Percentiles rank a stretch among this genome's conserved stretches.
Evolutionary conservation across 306 rosid genomes (phyloP).

Genomic region (Prunus kanzakura): DNA sequence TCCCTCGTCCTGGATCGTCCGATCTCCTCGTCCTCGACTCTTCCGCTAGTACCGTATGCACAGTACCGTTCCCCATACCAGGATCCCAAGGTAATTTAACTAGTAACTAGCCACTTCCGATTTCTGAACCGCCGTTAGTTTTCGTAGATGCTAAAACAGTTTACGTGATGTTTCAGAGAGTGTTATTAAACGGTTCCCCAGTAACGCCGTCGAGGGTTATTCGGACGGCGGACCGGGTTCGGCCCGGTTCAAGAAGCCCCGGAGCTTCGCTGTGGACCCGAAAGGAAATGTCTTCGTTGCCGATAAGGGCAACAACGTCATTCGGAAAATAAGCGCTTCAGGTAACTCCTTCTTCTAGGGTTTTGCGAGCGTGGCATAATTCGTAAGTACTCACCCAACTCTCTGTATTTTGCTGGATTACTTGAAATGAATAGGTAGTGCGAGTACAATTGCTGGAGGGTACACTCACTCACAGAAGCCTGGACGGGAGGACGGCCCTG

Average conservation of each 20-base stretch:
- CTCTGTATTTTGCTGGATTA: background rate
- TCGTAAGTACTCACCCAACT: background rate
- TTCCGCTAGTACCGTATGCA: constrained; percentile 44
- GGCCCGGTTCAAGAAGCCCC: constrained; percentile 46
- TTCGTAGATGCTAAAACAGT: background rate
- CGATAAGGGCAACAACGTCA: constrained; percentile 40
- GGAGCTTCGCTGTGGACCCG: constrained; percentile 55
- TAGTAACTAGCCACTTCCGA: background rate
- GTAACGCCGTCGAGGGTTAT: constrained; percentile 41
- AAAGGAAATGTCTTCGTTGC: constrained; percentile 73
- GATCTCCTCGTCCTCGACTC: constrained; percentile 62
- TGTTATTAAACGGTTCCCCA: constrained; percentile 40
- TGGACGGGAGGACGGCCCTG: constrained; percentile 54
- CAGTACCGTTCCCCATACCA: constrained; percentile 40
- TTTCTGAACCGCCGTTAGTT: background rate
- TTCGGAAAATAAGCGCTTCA: constrained; percentile 51
- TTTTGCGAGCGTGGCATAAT: background rate
- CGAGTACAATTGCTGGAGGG: constrained; percentile 73
- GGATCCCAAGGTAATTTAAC: constrained; percentile 46
- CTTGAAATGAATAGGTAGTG: constrained; percentile 39
- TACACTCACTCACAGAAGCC: constrained; percentile 22
- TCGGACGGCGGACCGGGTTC: constrained; percentile 50
- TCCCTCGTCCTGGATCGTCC: constrained; percentile 43
- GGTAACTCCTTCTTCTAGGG: constrained; percentile 27
- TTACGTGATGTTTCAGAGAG: constrained; percentile 33